Conservation (phyloP, 2,329 filamentous ascomycete species). For the Trichoderma koningiopsis region DNA sequence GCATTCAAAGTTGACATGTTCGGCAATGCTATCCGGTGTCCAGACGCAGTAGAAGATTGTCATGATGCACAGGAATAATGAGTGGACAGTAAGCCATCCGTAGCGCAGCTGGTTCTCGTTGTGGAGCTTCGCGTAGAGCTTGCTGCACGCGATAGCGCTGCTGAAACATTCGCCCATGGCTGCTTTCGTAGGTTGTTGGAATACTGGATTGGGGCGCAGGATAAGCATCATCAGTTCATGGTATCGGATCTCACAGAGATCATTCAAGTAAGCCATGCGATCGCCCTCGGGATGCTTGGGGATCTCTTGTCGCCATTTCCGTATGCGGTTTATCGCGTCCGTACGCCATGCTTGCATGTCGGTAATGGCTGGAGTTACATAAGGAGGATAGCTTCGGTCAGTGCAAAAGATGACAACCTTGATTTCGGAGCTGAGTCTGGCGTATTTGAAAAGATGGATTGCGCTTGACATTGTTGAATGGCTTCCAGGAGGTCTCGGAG, state of each 20-base stretch:
- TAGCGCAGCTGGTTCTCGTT: conserved; percentile 48
- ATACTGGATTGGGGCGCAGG: conserved; percentile 53
- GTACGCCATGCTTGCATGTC: conserved; percentile 51
- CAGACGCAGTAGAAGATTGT: conserved; percentile 56
- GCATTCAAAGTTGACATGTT: conserved; percentile 17
- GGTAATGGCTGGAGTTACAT: conserved; percentile 50
- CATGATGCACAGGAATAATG: conserved; percentile 50
- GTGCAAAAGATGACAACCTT: conserved; percentile 59
- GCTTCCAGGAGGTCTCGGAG: background rate
- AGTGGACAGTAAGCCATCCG: conserved; percentile 52
- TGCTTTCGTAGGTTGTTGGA: conserved; percentile 49
- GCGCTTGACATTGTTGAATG: conserved; percentile 42
- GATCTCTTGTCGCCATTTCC: conserved; percentile 44
- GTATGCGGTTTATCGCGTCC: conserved; percentile 44
- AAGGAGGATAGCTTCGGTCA: conserved; percentile 48
- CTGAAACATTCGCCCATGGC: conserved; percentile 46
- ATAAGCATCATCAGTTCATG: conserved; percentile 53
- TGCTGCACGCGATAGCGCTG: conserved; percentile 46
- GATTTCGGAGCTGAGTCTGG: conserved; percentile 57
- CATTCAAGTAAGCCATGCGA: conserved; percentile 4
- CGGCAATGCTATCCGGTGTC: conserved; percentile 39
- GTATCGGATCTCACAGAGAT: conserved; percentile 49
- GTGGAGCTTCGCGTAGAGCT: conserved; percentile 48
- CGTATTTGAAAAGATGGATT: conserved; percentile 51
- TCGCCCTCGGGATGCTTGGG: conserved; percentile 32